A percentile compares a stretch with the other conserved stretches of the same genome.
phyloP scores from a whole-genome alignment of 805 yeast species.

The Lachancea sp. region DNA sequence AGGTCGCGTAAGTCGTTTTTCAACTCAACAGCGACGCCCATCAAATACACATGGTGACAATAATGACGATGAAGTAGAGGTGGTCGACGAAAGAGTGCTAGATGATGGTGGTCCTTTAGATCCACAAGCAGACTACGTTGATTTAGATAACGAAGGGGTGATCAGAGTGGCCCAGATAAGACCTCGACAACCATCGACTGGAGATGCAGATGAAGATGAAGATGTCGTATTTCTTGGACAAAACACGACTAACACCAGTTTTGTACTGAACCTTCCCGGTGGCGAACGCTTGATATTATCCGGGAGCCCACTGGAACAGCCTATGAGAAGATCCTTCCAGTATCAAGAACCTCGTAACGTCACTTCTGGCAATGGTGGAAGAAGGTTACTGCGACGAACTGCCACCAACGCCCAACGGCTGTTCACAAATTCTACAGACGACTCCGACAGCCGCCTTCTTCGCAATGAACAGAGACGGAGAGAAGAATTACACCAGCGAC shows the following conservation, averaged over 20 bases:
- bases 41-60: background rate
- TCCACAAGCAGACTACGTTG: conserved; percentile 26
- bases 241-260: conserved; percentile 19
- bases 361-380: conserved; percentile 13
- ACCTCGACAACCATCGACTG: conserved; percentile 8
- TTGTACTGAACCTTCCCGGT: conserved; percentile 26
- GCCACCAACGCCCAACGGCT: conserved; percentile 16
- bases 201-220: conserved; percentile 24
- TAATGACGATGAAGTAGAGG: conserved; percentile 21
- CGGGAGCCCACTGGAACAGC: conserved; percentile 22
- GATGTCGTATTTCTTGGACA: conserved; percentile 30
- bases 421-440: conserved; percentile 7
- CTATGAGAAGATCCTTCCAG: conserved; percentile 26
- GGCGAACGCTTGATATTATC: conserved; percentile 20
- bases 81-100: conserved; percentile 15
- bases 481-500: background rate
- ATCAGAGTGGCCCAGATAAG: conserved; percentile 18
- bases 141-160: conserved; percentile 18
- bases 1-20: background rate
- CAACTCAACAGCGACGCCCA: background rate
- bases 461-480: background rate
- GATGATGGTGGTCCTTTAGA: conserved; percentile 17
- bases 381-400: conserved; percentile 17
- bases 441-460: background rate
- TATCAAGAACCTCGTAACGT: conserved; percentile 13